Percentiles rank a stretch among this genome's conserved stretches.
Conservation (phyloP, 2,329 filamentous ascomycete genomes). For the Exophiala lecanii-corni region DNA sequence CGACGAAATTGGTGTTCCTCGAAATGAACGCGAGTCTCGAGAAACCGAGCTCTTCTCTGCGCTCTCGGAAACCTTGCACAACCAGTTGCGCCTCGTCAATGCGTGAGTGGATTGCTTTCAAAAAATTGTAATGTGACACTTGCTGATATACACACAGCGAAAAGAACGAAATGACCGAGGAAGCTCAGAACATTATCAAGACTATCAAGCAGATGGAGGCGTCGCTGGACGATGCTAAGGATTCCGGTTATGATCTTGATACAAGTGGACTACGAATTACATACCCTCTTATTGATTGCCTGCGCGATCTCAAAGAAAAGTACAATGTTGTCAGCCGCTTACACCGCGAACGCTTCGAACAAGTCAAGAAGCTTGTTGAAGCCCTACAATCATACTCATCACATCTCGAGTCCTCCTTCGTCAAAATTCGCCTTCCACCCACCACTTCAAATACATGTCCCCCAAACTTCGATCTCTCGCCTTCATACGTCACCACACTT, state of each 20-base stretch:
- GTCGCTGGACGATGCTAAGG: constrained; percentile 73
- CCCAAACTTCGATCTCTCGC: constrained; percentile 85
- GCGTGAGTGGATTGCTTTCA: too few species aligned
- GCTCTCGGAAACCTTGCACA: constrained; percentile 85
- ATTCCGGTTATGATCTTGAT: constrained; percentile 60
- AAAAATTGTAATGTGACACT: too few species aligned
- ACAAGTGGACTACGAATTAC: constrained; percentile 70
- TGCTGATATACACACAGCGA: too few species aligned
- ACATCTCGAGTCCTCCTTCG: constrained; percentile 84
- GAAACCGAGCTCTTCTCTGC: constrained; percentile 92
- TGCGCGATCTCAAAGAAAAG: constrained; percentile 79
- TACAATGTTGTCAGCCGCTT: constrained; percentile 72
- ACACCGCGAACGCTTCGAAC: constrained; percentile 87
- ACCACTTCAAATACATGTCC: constrained; percentile 72
- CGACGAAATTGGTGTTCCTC: constrained; percentile 94
- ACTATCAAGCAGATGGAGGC: constrained; percentile 90
- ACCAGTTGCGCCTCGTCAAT: constrained; percentile 78
- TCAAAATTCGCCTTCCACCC: constrained; percentile 79
- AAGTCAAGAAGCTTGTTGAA: constrained; percentile 91
- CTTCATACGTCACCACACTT: constrained; percentile 77
- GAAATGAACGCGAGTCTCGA: constrained; percentile 82
- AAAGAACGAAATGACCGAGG: constrained; percentile 85
- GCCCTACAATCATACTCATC: constrained; percentile 94
- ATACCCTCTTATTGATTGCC: constrained; percentile 74
- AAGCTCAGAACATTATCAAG: constrained; percentile 78